phyloP scores from a whole-genome alignment of 192 early-diverging fungal genomes.

The Dispira simplex region DNA sequence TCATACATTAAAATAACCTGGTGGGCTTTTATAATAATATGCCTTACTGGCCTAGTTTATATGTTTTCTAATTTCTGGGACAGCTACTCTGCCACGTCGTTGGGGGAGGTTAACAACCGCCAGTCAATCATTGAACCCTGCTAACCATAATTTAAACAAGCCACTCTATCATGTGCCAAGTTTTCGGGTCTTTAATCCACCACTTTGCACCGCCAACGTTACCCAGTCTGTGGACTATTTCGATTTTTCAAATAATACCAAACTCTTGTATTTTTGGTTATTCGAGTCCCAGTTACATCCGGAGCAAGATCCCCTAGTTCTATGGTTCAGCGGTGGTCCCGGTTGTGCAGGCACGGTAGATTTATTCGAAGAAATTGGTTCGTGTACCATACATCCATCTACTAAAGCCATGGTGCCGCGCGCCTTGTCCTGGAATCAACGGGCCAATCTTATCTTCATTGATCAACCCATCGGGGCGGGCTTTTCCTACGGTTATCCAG shows the following conservation, averaged over 20 bases:
- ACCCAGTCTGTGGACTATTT: too few relatives aligned
- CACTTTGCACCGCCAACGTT: too few relatives aligned
- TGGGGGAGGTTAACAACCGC: too few relatives aligned
- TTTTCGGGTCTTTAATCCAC: too few relatives aligned
- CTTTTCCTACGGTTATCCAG: constrained; percentile 41
- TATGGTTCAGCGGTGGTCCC: constrained; percentile 66
- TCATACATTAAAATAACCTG: too few relatives aligned
- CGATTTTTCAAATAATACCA: constrained; percentile 9
- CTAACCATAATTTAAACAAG: too few relatives aligned
- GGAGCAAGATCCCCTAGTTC: constrained; percentile 40
- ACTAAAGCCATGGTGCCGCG: constrained; percentile 31
- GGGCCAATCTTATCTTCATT: constrained; percentile 40
- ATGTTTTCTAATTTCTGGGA: too few relatives aligned
- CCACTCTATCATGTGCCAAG: too few relatives aligned
- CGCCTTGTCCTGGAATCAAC: constrained; percentile 46
- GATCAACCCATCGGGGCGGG: constrained; percentile 53
- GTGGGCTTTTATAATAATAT: too few relatives aligned
- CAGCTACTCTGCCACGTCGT: too few relatives aligned
- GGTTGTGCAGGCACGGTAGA: constrained; percentile 62
- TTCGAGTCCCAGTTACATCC: constrained; percentile 42
- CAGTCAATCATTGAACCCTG: too few relatives aligned
- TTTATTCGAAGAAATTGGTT: constrained; percentile 63
- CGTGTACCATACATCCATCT: constrained; percentile 34
- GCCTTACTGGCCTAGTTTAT: too few relatives aligned
- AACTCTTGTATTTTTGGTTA: constrained; percentile 52